These are phyloP conservation scores for Royoungia palumana DNA, from an alignment of 768 basidiomycete species.

Conservation along the genomic window DNA sequence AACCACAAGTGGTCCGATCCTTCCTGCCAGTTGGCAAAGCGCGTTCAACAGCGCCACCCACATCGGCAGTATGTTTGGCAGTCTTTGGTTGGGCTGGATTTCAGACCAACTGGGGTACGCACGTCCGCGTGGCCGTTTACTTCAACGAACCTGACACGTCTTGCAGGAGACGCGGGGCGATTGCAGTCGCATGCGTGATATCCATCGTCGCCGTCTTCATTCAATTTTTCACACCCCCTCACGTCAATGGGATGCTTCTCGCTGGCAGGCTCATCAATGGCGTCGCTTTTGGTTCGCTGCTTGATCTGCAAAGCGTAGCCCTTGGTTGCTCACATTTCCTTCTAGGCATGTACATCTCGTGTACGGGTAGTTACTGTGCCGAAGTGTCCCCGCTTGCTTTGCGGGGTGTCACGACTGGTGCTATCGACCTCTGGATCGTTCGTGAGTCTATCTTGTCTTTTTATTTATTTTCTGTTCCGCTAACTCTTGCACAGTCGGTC, in stretches of 20 bases:
- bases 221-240: slow-evolving; percentile 22
- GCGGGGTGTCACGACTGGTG: slow-evolving; percentile 24
- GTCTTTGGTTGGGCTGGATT: slow-evolving; percentile 23
- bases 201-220: slow-evolving; percentile 23
- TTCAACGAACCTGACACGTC: background rate
- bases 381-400: slow-evolving; percentile 29
- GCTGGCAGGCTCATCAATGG: slow-evolving; percentile 26
- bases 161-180: slow-evolving; percentile 23
- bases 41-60: slow-evolving; percentile 26
- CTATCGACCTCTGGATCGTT: slow-evolving; percentile 25
- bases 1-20: slow-evolving; percentile 3
- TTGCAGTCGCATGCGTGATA: slow-evolving; percentile 18
- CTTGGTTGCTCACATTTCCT: background rate
- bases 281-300: slow-evolving; percentile 19
- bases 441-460: slow-evolving; percentile 7
- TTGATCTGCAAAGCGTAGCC: background rate
- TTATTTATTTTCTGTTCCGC: background rate
- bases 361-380: slow-evolving; percentile 24
- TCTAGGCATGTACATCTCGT: slow-evolving; percentile 24
- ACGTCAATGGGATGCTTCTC: slow-evolving; percentile 25
- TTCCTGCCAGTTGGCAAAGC: slow-evolving; percentile 28
- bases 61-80: slow-evolving; percentile 27
- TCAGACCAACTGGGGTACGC: slow-evolving; percentile 20
- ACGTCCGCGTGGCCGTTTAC: background rate
- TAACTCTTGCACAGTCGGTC: slow-evolving; percentile 15